Base-by-base conservation (phyloP, 1,139 yeast genomes). In the Insectozyma bohioensis region DNA sequence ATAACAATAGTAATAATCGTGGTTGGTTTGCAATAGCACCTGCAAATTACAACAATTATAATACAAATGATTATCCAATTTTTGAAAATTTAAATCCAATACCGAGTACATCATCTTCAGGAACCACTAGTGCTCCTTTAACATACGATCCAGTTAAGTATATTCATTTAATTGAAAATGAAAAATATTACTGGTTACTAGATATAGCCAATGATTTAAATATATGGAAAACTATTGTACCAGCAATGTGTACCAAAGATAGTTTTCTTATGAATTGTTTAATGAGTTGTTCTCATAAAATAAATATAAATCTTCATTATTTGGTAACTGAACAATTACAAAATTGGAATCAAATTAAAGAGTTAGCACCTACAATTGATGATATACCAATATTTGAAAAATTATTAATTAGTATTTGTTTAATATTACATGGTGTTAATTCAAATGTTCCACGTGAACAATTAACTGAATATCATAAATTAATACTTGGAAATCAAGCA, bases 151-250 rank as follows among this genome's bases (percentile, higher is more conserved):
- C n/a, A n/a, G n/a, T n/a, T n/a, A n/a, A 17, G 1, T 58, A 51
- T 34, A 49, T 57, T n/a, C 42, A 46, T 19, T 39, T 61, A 21
- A 45, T 67, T 14, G 65, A 60, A 24, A 41, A 45, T 11, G 67
- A 66, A 34, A 57, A 56, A 34, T 63, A 61, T 37, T 58, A 57
- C 42, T 65, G 71, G 71, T 36, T 67, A 7, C 49, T 67, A 11
- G 75, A 68, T 43, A 44, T 65, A 17, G 62, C 66, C 36, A 67
- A 67, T 35, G 73, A 63, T 15, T 39, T 63, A 28, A 43, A 48
- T 30, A 49, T 67, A n/a, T 68, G 73, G 73, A 62, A 63, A 37
- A 50, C 55, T 25, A 43, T 61, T n/a, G 46, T 68, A 3, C 72
- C 74, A 1, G 43, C 48, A 15, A 61, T 61, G 37, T 64, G 71